Evolutionary conservation across 2,329 filamentous ascomycete genomes (phyloP).

Genomic region (Colletotrichum chrysophilum): DNA sequence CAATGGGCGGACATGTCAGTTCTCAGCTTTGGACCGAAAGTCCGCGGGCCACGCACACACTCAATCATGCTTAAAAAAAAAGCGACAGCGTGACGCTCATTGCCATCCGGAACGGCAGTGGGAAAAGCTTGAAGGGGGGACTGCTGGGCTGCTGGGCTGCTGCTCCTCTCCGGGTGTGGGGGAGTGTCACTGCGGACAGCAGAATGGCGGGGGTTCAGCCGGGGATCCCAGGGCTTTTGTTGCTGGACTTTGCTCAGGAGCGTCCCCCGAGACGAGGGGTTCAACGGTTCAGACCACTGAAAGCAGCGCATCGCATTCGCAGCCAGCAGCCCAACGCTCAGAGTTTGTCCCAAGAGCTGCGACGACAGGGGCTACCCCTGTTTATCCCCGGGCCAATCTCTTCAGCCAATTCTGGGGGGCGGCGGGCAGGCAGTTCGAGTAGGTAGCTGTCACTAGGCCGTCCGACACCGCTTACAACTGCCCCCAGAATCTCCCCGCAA

Average conservation of each 20-base stretch:
- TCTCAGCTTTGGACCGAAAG: neutral
- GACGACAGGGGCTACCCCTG: neutral
- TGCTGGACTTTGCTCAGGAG: neutral
- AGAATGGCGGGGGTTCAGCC: neutral
- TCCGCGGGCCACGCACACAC: neutral
- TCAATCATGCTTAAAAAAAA: neutral
- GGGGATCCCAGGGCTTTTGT: neutral
- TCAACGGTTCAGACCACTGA: constrained; percentile 1
- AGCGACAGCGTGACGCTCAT: neutral
- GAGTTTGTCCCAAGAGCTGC: neutral
- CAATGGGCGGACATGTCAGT: neutral
- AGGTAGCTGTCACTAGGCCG: neutral
- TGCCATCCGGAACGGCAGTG: neutral
- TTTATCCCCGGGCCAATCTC: neutral
- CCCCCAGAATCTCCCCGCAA: neutral
- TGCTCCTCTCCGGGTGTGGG: neutral
- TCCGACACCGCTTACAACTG: constrained; percentile 8
- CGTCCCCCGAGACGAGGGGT: constrained; percentile 7
- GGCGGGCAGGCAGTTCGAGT: neutral
- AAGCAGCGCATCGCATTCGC: neutral
- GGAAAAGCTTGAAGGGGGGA: neutral
- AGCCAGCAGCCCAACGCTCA: neutral
- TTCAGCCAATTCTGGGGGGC: neutral
- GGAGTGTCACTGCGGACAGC: neutral
- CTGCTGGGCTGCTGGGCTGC: neutral